A percentile compares a stretch with the other conserved stretches of the same genome.
These are phyloP conservation scores for Mycena capillaripes DNA, from an alignment of 768 basidiomycete genomes.

Conservation along the genomic window DNA sequence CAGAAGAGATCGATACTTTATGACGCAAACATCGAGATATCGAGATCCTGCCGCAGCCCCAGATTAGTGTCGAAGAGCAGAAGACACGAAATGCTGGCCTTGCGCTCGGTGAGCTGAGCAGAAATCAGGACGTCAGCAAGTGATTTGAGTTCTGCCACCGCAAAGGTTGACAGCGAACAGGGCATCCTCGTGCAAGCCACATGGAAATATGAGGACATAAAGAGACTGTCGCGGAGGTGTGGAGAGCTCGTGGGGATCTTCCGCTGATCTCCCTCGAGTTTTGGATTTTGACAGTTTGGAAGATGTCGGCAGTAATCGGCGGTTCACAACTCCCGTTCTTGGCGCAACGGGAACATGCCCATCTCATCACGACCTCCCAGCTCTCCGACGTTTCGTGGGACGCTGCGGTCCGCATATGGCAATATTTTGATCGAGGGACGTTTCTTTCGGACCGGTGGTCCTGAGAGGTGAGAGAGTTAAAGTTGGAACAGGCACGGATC, in stretches of 20 bases:
- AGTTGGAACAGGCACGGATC: not conserved
- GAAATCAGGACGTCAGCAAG: too few species aligned
- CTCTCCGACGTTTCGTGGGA: slow-evolving; percentile 15
- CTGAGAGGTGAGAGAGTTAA: not conserved
- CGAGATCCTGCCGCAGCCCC: too few species aligned
- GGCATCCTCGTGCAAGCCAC: slow-evolving; percentile 2
- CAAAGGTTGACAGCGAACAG: too few species aligned
- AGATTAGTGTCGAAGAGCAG: too few species aligned
- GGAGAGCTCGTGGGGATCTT: slow-evolving; percentile 10
- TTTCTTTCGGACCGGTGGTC: slow-evolving; percentile 25
- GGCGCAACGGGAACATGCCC: not conserved
- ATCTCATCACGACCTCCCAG: not conserved
- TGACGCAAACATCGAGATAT: too few species aligned
- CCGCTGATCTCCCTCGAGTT: not conserved
- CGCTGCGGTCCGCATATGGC: not conserved
- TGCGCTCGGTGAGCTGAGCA: not conserved
- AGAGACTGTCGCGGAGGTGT: not conserved
- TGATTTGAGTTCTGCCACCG: too few species aligned
- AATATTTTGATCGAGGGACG: slow-evolving; percentile 26
- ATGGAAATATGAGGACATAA: not conserved
- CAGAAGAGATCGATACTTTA: not conserved
- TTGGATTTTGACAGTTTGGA: not conserved
- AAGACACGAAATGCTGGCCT: too few species aligned
- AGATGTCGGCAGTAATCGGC: slow-evolving; percentile 6
- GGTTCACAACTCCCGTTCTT: not conserved